phyloP scores from a whole-genome alignment of 208 protist species.

The Leishmania aethiopica region DNA sequence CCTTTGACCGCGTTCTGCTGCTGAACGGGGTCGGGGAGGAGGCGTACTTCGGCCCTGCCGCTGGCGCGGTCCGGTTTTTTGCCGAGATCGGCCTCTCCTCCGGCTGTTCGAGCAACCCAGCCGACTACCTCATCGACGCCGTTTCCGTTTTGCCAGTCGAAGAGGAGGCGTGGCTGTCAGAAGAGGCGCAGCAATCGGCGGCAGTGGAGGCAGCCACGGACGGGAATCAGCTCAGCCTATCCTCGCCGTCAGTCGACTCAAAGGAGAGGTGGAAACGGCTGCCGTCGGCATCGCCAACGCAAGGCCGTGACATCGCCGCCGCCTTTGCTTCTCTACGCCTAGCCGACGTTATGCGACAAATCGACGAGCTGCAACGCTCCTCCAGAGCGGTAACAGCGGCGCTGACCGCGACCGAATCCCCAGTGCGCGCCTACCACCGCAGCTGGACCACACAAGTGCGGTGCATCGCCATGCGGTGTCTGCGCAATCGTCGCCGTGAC shows the following conservation, averaged over 20 bases:
- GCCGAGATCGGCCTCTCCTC: constrained; percentile 45
- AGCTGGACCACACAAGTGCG: constrained; percentile 51
- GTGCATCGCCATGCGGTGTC: constrained; percentile 53
- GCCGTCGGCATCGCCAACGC: constrained; percentile 14
- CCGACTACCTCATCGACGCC: constrained; percentile 84
- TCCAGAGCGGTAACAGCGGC: not conserved
- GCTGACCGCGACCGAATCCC: not conserved
- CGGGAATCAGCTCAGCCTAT: constrained; percentile 8
- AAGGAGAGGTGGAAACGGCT: constrained; percentile 10
- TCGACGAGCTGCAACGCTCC: constrained; percentile 13
- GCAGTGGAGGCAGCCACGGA: not conserved
- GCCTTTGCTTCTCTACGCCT: constrained; percentile 46
- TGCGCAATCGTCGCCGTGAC: constrained; percentile 66
- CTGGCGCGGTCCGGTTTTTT: constrained; percentile 66
- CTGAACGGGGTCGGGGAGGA: constrained; percentile 75
- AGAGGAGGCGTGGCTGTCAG: constrained; percentile 16
- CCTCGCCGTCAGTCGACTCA: not conserved
- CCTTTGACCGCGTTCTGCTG: constrained; percentile 82
- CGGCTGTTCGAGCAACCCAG: constrained; percentile 62
- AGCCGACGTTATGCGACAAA: constrained; percentile 17
- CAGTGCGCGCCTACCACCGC: constrained; percentile 34
- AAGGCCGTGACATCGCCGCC: constrained; percentile 49
- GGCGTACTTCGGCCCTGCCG: constrained; percentile 80
- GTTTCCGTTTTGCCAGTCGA: constrained; percentile 40
- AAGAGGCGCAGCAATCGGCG: constrained; percentile 6